Base-by-base conservation (phyloP, 768 basidiomycete species). In the Russula emetica region DNA sequence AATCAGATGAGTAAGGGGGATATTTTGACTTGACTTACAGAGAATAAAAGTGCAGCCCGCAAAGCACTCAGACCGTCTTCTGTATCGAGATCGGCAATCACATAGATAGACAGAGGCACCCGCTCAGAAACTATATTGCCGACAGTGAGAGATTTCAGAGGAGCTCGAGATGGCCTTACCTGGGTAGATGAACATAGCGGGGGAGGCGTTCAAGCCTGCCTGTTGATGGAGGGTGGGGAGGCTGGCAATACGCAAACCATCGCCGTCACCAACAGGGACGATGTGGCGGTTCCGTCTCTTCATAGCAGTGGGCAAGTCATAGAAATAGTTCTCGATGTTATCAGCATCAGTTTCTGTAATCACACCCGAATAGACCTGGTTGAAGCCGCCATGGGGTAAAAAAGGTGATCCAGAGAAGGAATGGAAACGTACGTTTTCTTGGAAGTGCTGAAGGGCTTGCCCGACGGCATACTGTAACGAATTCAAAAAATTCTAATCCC, bases 51-150 rank as follows among this genome's bases (percentile, higher is more conserved):
- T 0, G 87, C 85, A 63, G 88, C 86, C 60, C 77, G 82, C n/a
- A 85, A 77, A 2, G 92, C 74, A n/a, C 71, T 70, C 18, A 82
- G 55, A 0, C 92, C 90, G 1, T 76, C 79, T 8, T 77, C 75
- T 9, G 78, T 82, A 67, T 96, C 87, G 16, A 98, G 77, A 72
- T 98, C 90, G 1, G 87, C 88, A 20, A 96, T 78, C 45, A 98
- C 75, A 69, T 84, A 87, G 44, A 82, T 69, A 40, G 81, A 85
- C 49, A 86, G 65, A 2, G 80, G 77, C 6, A 80, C 59, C 32
- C 68, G 51, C 28, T 70, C 67, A 8, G 64, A 58, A 36, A 59
- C 69, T 55, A 40, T 64, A 55, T 20, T 54, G 47, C 22, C 22
- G 22, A 74, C 76, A 47, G 70, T 75, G 76, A 57, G 26, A 57